Evolutionary conservation across 805 yeast genomes (phyloP), one percentile per base, ranked within the genome.

Genomic region (Soucietia sequanensis): DNA sequence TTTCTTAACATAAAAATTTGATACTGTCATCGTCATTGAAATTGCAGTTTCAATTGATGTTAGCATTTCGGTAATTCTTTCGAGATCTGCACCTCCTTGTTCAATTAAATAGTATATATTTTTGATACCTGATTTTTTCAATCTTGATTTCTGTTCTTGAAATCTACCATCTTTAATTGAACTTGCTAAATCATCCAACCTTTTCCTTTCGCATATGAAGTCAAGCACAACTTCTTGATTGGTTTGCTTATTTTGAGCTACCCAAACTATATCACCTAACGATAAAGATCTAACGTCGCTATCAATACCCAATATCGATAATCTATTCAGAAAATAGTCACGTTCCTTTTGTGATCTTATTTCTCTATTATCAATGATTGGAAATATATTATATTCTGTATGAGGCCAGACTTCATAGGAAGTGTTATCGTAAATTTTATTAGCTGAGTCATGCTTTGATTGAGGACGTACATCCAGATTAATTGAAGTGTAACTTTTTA

Each of bases 121-220:
- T 13, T 65, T 63, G 50, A 90, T 63, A 0, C 85, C 88, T 0
- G 93, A 75, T 54, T 81, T 75, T 33, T 71, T 72, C 38, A 93
- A 65, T 35, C 99, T 71, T 12, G 72, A 62, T 52, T 91, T 90
- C 54, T 93, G 99, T 54, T 93, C 99, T 35, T 71, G 68, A 50
- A 84, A 89, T 32, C 99, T 64, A 2, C 96, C 96, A 59, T 93
- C 99, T 40, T 75, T 73, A 30, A 93, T 88, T 33, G 95, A 85
- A 22, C 69, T 52, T 0, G 84, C 84, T 48, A 93, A 71, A 67
- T 93, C 99, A 52, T 87, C 95, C 28, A 90, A 59, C 37, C 96
- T 65, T 59, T 93, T 93, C 24, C 99, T 70, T 62, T 93, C 99
- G 30, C 91, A 73, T n/a, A 93, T 83, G 42, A 78, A 81, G 54